These are phyloP conservation scores for Starmerella vaccinii DNA, from an alignment of 805 yeast species.

Conservation along the genomic window DNA sequence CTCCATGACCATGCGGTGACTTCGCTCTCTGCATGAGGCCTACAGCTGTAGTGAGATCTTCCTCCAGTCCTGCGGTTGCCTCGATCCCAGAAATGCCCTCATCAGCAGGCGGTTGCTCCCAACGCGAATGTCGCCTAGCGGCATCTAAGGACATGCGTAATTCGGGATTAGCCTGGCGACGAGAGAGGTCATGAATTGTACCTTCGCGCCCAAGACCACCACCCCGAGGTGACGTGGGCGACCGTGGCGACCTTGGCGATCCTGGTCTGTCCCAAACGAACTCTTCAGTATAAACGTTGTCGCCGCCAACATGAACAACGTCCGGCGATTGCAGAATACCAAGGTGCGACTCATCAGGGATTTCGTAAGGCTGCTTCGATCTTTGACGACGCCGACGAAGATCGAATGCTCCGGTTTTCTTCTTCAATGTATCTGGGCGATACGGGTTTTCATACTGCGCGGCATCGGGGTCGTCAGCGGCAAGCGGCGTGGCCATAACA, in stretches of 20 bases:
- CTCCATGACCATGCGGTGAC: neutral
- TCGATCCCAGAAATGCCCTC: constrained; percentile 20
- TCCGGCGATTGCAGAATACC: constrained; percentile 23
- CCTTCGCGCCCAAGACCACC: constrained; percentile 1
- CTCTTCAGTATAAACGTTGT: constrained; percentile 18
- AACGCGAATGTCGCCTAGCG: constrained; percentile 22
- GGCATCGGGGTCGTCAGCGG: constrained; percentile 28
- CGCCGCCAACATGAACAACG: constrained; percentile 22
- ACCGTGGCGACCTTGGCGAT: neutral
- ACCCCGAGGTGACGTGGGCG: neutral
- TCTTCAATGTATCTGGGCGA: constrained; percentile 19
- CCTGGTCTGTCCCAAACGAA: constrained; percentile 15
- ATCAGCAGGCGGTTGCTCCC: constrained; percentile 24
- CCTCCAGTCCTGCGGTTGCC: constrained; percentile 24
- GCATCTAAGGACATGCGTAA: constrained; percentile 26
- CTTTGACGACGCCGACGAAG: constrained; percentile 13
- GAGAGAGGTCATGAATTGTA: constrained; percentile 19
- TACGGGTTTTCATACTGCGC: constrained; percentile 27
- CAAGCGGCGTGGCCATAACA: constrained; percentile 27
- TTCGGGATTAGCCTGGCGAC: constrained; percentile 14
- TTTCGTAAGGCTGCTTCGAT: constrained; percentile 21
- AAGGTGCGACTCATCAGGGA: constrained; percentile 20
- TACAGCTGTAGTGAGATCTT: constrained; percentile 31
- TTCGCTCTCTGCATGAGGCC: constrained; percentile 25
- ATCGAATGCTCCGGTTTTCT: constrained; percentile 8